Percentiles rank a stretch among this genome's conserved stretches.
Conservation (phyloP, 768 basidiomycete species). For the Hericium coralloides region DNA sequence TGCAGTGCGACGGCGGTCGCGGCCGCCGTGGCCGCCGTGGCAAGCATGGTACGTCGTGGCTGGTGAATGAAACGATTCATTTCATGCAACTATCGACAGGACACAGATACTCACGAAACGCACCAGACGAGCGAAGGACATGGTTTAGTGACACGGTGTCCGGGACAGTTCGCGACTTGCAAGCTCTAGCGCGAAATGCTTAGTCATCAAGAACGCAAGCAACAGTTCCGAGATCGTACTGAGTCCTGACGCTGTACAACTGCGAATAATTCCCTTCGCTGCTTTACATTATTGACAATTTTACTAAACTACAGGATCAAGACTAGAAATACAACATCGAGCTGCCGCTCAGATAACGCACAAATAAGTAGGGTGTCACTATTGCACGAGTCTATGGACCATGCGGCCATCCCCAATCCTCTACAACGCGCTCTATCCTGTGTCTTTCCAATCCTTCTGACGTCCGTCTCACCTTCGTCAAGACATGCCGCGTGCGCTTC, state of each 20-base stretch:
- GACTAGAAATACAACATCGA: too few species aligned
- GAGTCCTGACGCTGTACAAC: too few species aligned
- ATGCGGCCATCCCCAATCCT: background rate
- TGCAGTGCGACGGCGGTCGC: conserved; percentile 11
- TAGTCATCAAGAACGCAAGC: too few species aligned
- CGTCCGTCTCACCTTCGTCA: background rate
- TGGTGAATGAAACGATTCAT: background rate
- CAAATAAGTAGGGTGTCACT: too few species aligned
- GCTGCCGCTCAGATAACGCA: too few species aligned
- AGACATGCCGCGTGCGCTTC: background rate
- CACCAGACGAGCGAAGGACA: background rate
- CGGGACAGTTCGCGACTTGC: too few species aligned
- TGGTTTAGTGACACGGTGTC: background rate
- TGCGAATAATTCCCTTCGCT: too few species aligned
- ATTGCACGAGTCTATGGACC: too few species aligned
- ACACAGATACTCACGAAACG: background rate
- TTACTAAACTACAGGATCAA: too few species aligned
- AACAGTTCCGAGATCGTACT: too few species aligned
- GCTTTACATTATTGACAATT: too few species aligned
- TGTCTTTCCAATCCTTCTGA: background rate
- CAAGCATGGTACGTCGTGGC: conserved; percentile 11
- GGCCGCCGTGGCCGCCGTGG: conserved; percentile 5
- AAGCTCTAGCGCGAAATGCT: too few species aligned
- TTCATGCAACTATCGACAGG: background rate
- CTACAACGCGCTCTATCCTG: background rate